Evolutionary conservation across 768 basidiomycete genomes (phyloP).

Genomic region (Gautieria morchelliformis): DNA sequence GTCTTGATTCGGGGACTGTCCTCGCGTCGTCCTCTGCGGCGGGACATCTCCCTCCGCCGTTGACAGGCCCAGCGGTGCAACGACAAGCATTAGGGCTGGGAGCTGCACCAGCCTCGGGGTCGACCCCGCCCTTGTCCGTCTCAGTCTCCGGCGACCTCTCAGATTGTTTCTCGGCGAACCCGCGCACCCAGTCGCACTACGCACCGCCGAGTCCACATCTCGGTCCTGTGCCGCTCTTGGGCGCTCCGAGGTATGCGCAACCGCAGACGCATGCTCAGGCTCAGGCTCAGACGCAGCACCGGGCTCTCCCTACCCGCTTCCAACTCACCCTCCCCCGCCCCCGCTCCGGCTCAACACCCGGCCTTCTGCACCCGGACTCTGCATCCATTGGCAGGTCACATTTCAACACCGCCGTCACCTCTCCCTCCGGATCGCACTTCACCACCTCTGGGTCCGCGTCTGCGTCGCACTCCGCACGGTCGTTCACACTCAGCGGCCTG

Average conservation of each 20-base stretch:
- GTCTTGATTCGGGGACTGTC: conserved; percentile 37
- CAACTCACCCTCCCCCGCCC: not conserved
- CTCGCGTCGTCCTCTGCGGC: conserved; percentile 22
- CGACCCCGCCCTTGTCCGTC: conserved; percentile 1
- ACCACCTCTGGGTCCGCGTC: too few relatives aligned
- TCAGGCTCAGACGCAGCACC: not conserved
- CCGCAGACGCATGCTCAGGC: too few relatives aligned
- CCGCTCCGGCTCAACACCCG: not conserved
- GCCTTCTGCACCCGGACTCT: conserved; percentile 6
- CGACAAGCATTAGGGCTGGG: too few relatives aligned
- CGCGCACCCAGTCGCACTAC: conserved; percentile 16
- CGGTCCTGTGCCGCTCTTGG: too few relatives aligned
- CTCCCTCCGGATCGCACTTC: too few relatives aligned
- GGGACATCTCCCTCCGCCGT: conserved; percentile 10
- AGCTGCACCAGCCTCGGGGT: too few relatives aligned
- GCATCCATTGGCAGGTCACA: not conserved
- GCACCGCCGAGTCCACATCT: conserved; percentile 8
- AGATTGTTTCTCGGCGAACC: conserved; percentile 16
- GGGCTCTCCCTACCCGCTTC: not conserved
- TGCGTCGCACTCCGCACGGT: too few relatives aligned
- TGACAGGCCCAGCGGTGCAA: too few relatives aligned
- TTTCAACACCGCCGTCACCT: too few relatives aligned
- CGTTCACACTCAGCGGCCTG: too few relatives aligned
- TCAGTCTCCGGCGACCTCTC: conserved; percentile 6
- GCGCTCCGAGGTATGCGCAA: too few relatives aligned